These are phyloP conservation scores for Talaromyces sp. DNA, from an alignment of 2,329 filamentous ascomycete genomes.

Conservation along the genomic window DNA sequence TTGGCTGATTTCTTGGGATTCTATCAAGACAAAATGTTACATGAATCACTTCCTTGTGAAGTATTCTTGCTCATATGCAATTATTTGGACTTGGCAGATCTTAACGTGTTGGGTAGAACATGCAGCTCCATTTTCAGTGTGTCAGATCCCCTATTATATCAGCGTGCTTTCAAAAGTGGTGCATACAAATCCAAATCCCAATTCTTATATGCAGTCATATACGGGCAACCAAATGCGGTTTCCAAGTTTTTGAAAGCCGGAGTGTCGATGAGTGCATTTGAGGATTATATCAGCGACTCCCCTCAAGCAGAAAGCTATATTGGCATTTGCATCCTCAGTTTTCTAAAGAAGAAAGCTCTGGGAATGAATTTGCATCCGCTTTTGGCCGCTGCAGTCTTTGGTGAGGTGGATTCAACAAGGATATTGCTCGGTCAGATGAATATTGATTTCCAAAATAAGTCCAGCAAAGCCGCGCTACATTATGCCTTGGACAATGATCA, in stretches of 20 bases:
- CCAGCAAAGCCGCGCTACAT: too few relatives aligned
- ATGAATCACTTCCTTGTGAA: not conserved
- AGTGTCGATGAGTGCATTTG: not conserved
- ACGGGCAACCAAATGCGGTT: not conserved
- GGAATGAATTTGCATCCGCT: slow-evolving; percentile 2
- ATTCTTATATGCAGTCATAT: not conserved
- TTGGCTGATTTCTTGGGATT: too few relatives aligned
- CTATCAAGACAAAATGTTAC: too few relatives aligned
- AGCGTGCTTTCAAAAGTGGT: not conserved
- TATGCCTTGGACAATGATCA: too few relatives aligned
- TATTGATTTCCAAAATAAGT: too few relatives aligned
- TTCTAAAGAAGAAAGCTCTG: too few relatives aligned
- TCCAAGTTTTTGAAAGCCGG: not conserved
- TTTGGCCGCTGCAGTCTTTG: not conserved
- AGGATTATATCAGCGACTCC: not conserved
- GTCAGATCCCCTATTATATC: not conserved
- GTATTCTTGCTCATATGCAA: not conserved
- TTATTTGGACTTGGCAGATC: not conserved
- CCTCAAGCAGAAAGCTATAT: too few relatives aligned
- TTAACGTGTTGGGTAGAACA: not conserved
- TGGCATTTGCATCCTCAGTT: too few relatives aligned
- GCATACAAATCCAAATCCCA: not conserved
- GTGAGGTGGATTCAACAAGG: not conserved
- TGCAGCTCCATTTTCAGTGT: not conserved
- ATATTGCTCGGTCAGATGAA: not conserved